phyloP scores from a whole-genome alignment of 2,329 filamentous ascomycete species.

The Monilinia vaccinii-corymbosi region DNA sequence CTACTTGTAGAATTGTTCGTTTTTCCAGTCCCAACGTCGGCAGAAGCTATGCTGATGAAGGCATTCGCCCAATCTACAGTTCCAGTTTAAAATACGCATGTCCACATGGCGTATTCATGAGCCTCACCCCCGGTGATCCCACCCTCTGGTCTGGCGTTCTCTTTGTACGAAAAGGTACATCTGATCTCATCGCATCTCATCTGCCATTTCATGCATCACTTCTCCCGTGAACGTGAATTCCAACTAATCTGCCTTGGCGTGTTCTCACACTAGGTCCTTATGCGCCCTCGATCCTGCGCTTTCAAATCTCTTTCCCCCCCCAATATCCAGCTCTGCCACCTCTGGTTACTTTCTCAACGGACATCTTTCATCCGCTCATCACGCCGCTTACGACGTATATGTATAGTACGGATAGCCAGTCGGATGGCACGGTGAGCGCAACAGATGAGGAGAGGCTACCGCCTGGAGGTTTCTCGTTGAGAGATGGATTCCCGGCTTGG shows the following conservation, averaged over 20 bases:
- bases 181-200: constrained; percentile 7
- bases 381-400: constrained; percentile 92
- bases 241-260: not conserved
- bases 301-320: constrained; percentile 80
- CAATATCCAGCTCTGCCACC: constrained; percentile 73
- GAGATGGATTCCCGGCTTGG: constrained; percentile 87
- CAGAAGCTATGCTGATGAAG: not conserved
- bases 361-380: constrained; percentile 91
- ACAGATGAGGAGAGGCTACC: constrained; percentile 75
- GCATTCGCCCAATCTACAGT: constrained; percentile 36
- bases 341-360: constrained; percentile 77
- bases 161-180: constrained; percentile 76
- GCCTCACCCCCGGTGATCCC: constrained; percentile 70
- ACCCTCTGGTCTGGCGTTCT: constrained; percentile 83
- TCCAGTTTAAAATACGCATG: constrained; percentile 72
- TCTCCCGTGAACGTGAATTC: not conserved
- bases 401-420: constrained; percentile 71
- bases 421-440: constrained; percentile 70
- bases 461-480: constrained; percentile 81
- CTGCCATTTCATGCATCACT: not conserved
- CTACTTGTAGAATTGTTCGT: constrained; percentile 29
- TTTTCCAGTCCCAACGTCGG: not conserved
- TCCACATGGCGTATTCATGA: constrained; percentile 81
- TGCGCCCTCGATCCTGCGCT: constrained; percentile 75
- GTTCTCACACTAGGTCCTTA: constrained; percentile 61